These are phyloP conservation scores for Rossbeevera mucosa DNA, from an alignment of 768 basidiomycete species.

Conservation along the genomic window DNA sequence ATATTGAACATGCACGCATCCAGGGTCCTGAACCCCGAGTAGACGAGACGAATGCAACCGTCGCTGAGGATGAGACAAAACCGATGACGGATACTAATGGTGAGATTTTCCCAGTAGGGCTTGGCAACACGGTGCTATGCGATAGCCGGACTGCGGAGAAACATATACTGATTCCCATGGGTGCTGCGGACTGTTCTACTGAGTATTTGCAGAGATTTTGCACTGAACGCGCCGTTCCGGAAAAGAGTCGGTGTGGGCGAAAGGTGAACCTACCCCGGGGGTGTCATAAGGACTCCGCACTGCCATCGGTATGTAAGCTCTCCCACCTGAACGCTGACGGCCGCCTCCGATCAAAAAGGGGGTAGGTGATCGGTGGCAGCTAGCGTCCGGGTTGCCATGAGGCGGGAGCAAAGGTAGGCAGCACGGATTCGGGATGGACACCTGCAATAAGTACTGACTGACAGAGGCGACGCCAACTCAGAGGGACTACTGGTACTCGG, in stretches of 20 bases:
- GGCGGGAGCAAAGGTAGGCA: neutral
- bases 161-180: neutral
- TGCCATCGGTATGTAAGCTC: conserved; percentile 2
- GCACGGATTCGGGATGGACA: neutral
- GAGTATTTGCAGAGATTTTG: neutral
- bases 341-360: conserved; percentile 24
- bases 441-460: conserved; percentile 3
- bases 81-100: neutral
- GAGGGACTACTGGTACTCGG: neutral
- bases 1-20: conserved; percentile 13
- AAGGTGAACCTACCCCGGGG: neutral
- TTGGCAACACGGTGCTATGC: neutral
- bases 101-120: neutral
- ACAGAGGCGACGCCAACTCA: neutral
- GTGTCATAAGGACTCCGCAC: conserved; percentile 3
- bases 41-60: conserved; percentile 3
- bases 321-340: conserved; percentile 3
- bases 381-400: conserved; percentile 12
- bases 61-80: neutral
- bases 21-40: conserved; percentile 17
- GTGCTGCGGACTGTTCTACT: neutral
- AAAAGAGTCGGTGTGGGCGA: neutral
- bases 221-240: neutral
- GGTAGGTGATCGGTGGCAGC: conserved; percentile 25
- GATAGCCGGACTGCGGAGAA: conserved; percentile 3